Evolutionary conservation across 2,329 filamentous ascomycete genomes (phyloP), one percentile per base, ranked within the genome.

Genomic region (Colletotrichum sp.): DNA sequence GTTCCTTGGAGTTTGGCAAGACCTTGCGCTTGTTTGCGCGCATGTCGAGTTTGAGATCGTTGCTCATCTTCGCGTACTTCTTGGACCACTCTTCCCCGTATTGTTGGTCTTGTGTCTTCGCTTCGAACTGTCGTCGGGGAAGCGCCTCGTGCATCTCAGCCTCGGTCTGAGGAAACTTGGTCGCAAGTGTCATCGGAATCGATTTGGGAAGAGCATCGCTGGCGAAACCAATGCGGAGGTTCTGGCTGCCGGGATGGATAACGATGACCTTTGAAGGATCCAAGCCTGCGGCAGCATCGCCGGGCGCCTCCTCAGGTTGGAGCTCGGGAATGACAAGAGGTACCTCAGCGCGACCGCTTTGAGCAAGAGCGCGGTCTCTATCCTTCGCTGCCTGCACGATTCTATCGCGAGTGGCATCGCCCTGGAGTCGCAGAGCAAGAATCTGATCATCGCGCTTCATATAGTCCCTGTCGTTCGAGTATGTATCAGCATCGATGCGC

Each of bases 361-460:
- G 93, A 58, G 96, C 96, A 71, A 97, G 90, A 56, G 94, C 94
- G 79, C 96, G 92, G 82, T 98, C 96, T 79, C 94, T 93, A 81
- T 98, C 96, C 82, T 97, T 95, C 28, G 96, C 96, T 73, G 90
- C 94, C 84, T 96, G 95, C 43, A 97, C 93, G 84, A 98, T 94
- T 76, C 93, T 91, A 77, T 97, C 96, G 78, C 95, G 91, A 66
- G 92, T 93, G 79, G 96, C 95, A 84, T 99, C 97, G 84, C 93
- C 94, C 80, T 98, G 95, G 18, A 98, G 91, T 81, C 97, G 93
- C 71, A 96, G 92, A 15, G 96, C 95, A 39, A 99, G 92, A 75
- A 98, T 93, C 86, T 99, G 97, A 81, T 98, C 97, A 87, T 99
- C 97, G 81, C 96, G 94, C 88, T 99, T 99, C 86, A 99, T 94